Evolutionary conservation across 2,329 filamentous ascomycete species (phyloP), one percentile per base, ranked within the genome.

Genomic region (Trichoderma sp.): DNA sequence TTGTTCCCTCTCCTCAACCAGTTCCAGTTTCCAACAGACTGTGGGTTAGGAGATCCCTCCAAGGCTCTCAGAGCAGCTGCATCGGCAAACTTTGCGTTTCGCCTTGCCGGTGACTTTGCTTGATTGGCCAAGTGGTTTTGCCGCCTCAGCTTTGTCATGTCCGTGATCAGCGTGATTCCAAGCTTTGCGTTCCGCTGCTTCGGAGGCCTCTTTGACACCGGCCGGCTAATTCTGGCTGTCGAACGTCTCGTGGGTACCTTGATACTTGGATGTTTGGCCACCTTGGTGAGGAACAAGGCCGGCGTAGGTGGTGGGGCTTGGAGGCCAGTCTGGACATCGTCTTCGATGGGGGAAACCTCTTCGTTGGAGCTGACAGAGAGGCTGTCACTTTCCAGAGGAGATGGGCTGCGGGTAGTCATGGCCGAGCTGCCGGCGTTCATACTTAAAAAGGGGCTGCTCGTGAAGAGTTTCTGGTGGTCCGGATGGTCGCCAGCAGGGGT

Each of bases 141-240:
- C 32, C 81, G 81, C 30, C 80, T 86, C 76, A 83, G 82, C 70
- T 78, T 81, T 70, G 87, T 81, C 82, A 92, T 90, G 75, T 90
- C 89, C 2, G 91, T 94, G 71, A 92, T 88, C 24, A 93, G 77
- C 71, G 83, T 89, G 75, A 92, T 91, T 14, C 89, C 89, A 10
- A 86, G 86, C 78, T 85, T 83, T 68, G 84, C 83, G 76, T 89
- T 87, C 75, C 89, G 83, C 26, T 84, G 83, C 74, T 86, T 87
- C 74, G 91, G 88, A 64, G 88, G 83, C 16, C 34, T 85, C 84
- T 85, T 85, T 4, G 89, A 91, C 75, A 85, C 89, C 26, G 85
- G 76, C 10, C 85, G 81, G 55, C 77, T 78, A 34, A 84, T 74
- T 66, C 79, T 83, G 32, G 80, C 78, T 2, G 77, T 74, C 1